A percentile compares a stretch with the other conserved stretches of the same genome.
Conservation (phyloP, 2,329 filamentous ascomycete species). For the Trichoderma sp. region DNA sequence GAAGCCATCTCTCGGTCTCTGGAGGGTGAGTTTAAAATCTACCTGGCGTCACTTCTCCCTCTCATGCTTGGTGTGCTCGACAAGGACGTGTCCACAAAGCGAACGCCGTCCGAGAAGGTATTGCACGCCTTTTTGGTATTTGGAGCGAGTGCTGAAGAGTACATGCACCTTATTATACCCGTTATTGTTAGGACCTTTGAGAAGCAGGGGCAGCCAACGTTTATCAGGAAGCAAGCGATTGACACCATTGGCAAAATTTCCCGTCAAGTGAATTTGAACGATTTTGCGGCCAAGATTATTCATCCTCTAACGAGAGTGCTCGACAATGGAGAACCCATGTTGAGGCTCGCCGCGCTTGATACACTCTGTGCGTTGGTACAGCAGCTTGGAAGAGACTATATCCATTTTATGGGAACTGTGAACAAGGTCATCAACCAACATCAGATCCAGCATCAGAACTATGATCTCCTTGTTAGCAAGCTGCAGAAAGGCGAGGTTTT, state of each 20-base stretch:
- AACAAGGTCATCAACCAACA: slow-evolving; percentile 80
- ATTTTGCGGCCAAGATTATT: slow-evolving; percentile 94
- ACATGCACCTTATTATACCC: slow-evolving; percentile 98
- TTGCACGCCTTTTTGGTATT: slow-evolving; percentile 95
- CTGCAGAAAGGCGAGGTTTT: slow-evolving; percentile 90
- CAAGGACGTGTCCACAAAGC: slow-evolving; percentile 71
- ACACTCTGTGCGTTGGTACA: slow-evolving; percentile 94
- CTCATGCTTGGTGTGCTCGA: slow-evolving; percentile 94
- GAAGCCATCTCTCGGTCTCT: slow-evolving; percentile 92
- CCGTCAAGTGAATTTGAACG: slow-evolving; percentile 93
- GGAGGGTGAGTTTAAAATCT: slow-evolving; percentile 97
- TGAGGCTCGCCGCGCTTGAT: slow-evolving; percentile 83
- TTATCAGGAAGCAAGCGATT: slow-evolving; percentile 82
- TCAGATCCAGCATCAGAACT: slow-evolving; percentile 85
- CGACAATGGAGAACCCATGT: slow-evolving; percentile 64
- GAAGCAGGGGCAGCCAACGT: slow-evolving; percentile 74
- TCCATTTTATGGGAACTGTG: slow-evolving; percentile 90
- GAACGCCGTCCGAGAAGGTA: slow-evolving; percentile 83
- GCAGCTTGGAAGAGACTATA: slow-evolving; percentile 91
- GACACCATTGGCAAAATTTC: slow-evolving; percentile 94
- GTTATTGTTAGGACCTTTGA: slow-evolving; percentile 95
- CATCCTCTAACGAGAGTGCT: slow-evolving; percentile 87
- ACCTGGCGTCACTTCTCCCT: slow-evolving; percentile 82
- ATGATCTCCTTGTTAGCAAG: slow-evolving; percentile 88
- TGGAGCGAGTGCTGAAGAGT: slow-evolving; percentile 92